phyloP scores from a whole-genome alignment of 192 early-diverging fungal species.

The Coemansia sp. region DNA sequence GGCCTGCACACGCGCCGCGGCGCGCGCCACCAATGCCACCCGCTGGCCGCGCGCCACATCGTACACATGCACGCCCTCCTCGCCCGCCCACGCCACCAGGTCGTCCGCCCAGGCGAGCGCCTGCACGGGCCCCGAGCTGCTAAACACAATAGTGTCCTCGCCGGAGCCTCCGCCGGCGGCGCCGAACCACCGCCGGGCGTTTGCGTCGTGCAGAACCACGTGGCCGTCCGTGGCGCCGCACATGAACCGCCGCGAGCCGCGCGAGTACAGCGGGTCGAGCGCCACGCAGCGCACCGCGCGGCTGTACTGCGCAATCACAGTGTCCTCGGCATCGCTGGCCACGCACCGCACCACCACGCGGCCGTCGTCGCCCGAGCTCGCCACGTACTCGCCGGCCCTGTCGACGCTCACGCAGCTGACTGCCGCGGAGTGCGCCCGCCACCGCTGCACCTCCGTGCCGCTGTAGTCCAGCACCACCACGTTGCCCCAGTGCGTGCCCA shows the following conservation, averaged over 20 bases:
- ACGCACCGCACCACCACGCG: slow-evolving; percentile 72
- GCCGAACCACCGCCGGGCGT: slow-evolving; percentile 73
- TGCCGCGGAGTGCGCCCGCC: slow-evolving; percentile 76
- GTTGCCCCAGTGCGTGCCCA: slow-evolving; percentile 90
- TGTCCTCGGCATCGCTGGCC: slow-evolving; percentile 73
- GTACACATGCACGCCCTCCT: slow-evolving; percentile 84
- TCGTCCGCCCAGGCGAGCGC: slow-evolving; percentile 79
- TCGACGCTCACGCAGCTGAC: slow-evolving; percentile 91
- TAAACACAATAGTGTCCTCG: slow-evolving; percentile 67
- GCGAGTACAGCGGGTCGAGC: slow-evolving; percentile 84
- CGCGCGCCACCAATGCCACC: slow-evolving; percentile 82
- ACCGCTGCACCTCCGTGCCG: slow-evolving; percentile 86
- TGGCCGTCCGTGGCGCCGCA: slow-evolving; percentile 90
- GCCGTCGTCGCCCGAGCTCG: slow-evolving; percentile 91
- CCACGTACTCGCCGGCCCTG: slow-evolving; percentile 80
- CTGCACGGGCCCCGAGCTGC: slow-evolving; percentile 88
- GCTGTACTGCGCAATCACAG: slow-evolving; percentile 69
- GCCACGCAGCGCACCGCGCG: slow-evolving; percentile 88
- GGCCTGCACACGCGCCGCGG: slow-evolving; percentile 69
- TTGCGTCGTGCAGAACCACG: slow-evolving; percentile 71
- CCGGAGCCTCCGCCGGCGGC: slow-evolving; percentile 40
- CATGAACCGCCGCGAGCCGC: slow-evolving; percentile 73
- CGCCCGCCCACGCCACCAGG: slow-evolving; percentile 94
- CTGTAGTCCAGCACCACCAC: slow-evolving; percentile 89
- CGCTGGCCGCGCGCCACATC: slow-evolving; percentile 65